Evolutionary conservation across 139 green algal genomes (phyloP).

Genomic region (Coccomyxa sp.): DNA sequence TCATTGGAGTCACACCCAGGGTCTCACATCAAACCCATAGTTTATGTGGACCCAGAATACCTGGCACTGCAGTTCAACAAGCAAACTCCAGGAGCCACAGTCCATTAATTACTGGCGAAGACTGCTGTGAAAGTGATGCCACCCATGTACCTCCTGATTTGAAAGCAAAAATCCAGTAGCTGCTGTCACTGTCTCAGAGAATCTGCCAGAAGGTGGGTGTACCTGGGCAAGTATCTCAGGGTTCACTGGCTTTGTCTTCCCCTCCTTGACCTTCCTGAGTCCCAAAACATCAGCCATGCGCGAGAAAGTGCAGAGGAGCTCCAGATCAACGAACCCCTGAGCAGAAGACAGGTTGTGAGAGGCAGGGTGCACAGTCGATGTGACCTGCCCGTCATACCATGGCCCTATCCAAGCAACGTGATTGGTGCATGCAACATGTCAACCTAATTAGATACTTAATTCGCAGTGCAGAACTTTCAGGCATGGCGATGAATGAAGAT

Average conservation of each 20-base stretch:
- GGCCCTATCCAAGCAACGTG: background rate
- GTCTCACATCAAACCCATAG: background rate
- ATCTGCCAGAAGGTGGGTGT: background rate
- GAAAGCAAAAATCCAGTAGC: no score
- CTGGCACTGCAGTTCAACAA: background rate
- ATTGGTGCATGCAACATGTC: background rate
- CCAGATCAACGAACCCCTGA: slow-evolving; percentile 66
- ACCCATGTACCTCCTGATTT: no score
- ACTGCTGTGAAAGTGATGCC: no score
- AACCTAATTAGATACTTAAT: background rate
- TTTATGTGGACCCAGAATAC: background rate
- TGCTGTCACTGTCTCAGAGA: no score
- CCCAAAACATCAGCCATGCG: slow-evolving; percentile 72
- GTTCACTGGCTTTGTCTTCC: background rate
- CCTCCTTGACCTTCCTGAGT: background rate
- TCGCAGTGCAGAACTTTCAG: background rate
- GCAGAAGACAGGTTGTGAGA: background rate
- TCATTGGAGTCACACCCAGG: background rate
- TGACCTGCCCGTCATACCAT: background rate
- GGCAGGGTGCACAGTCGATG: background rate
- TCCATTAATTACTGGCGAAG: no score
- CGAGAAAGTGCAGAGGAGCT: slow-evolving; percentile 72
- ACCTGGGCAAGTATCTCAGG: background rate
- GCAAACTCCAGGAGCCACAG: no score
- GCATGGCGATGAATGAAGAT: background rate